Evolutionary conservation across 176 grass and related monocot species (phyloP).

Genomic region (Oryza glumipatula): DNA sequence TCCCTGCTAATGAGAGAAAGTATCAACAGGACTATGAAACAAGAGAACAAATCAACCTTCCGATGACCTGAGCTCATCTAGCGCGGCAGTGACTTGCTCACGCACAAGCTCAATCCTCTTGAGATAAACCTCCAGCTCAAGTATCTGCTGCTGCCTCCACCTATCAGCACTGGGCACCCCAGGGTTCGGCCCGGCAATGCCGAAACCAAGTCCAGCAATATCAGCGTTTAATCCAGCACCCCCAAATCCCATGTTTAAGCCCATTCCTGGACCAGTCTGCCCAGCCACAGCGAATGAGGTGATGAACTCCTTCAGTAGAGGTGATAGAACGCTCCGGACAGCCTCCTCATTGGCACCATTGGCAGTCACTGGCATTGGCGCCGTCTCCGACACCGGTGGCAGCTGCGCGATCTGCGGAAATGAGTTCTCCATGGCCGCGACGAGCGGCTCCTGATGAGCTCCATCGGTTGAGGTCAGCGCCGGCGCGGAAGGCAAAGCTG

Average conservation of each 20-base stretch:
- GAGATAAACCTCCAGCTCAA: conserved; percentile 89
- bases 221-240: conserved; percentile 25
- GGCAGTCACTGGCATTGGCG: neutral
- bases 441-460: conserved; percentile 24
- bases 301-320: conserved; percentile 78
- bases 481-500: conserved; percentile 28
- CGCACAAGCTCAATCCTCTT: conserved; percentile 76
- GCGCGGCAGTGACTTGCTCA: conserved; percentile 57
- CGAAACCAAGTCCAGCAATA: conserved; percentile 30
- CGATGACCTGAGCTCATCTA: conserved; percentile 67
- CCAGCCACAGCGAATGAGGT: conserved; percentile 45
- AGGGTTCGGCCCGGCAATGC: conserved; percentile 11
- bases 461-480: conserved; percentile 7
- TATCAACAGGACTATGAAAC: neutral
- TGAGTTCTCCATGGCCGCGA: conserved; percentile 43
- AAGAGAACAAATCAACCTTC: conserved; percentile 44
- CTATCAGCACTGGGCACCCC: conserved; percentile 51
- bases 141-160: conserved; percentile 78
- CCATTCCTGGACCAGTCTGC: conserved; percentile 44
- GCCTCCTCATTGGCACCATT: conserved; percentile 56
- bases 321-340: conserved; percentile 59
- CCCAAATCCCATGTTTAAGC: conserved; percentile 43
- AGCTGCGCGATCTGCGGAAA: conserved; percentile 26
- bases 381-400: conserved; percentile 8
- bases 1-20: neutral